Percentiles rank a stretch among this genome's conserved stretches.
Conservation (phyloP, 805 yeast genomes). For the Candida incommunis region DNA sequence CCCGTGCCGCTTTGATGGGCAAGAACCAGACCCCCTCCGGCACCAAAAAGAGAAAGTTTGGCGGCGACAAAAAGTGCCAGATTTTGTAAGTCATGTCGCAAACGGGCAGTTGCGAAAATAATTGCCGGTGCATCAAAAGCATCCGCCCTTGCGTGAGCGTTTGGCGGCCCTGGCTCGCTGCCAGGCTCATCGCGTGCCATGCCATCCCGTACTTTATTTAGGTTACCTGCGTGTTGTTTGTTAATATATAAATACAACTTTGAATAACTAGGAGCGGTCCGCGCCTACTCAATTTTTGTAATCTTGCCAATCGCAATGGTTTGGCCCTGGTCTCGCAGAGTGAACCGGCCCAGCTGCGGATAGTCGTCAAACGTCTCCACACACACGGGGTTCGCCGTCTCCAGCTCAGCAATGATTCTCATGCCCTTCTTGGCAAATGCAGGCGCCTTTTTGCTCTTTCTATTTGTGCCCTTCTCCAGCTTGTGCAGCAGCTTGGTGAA, state of each 20-base stretch:
- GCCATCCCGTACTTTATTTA: no score
- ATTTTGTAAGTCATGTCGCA: no score
- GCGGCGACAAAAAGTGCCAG: constrained; percentile 52
- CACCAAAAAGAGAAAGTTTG: constrained; percentile 42
- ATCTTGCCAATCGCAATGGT: constrained; percentile 98
- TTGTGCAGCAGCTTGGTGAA: constrained; percentile 77
- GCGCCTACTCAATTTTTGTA: constrained; percentile 74
- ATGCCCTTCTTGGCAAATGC: constrained; percentile 98
- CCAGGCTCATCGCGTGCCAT: no score
- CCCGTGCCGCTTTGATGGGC: constrained; percentile 69
- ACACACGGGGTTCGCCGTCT: constrained; percentile 77
- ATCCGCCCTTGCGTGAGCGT: no score
- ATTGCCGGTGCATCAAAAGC: no score
- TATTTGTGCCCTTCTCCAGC: constrained; percentile 91
- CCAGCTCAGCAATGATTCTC: constrained; percentile 90
- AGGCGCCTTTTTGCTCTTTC: constrained; percentile 92
- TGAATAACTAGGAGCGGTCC: no score
- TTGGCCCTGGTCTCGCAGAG: constrained; percentile 95
- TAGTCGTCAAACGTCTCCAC: constrained; percentile 84
- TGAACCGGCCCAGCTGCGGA: constrained; percentile 95
- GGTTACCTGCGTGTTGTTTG: no score
- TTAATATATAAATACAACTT: no score
- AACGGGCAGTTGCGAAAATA: no score
- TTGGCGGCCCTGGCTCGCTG: no score
- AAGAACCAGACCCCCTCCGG: constrained; percentile 24